A percentile compares a stretch with the other conserved stretches of the same genome.
Conservation (phyloP, 352 stramenopile species). For the Albugo candida region DNA sequence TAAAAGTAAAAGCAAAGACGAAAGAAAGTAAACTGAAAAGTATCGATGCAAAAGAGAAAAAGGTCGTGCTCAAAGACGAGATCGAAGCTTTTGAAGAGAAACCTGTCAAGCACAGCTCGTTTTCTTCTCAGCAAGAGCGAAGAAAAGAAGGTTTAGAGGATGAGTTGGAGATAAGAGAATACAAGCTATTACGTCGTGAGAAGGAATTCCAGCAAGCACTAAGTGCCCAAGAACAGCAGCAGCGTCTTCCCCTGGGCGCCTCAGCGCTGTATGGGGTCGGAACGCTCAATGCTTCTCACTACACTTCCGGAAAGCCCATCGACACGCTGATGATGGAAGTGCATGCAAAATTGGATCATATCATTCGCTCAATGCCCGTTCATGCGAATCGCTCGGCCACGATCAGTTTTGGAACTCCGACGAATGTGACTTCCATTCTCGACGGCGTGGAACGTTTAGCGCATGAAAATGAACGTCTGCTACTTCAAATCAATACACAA, state of each 20-base stretch:
- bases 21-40: slow-evolving; percentile 15
- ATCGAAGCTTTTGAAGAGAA: background rate
- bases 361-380: slow-evolving; percentile 37
- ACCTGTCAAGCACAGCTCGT: no score
- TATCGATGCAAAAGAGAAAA: slow-evolving; percentile 1
- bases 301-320: slow-evolving; percentile 14
- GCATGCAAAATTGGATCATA: slow-evolving; percentile 55
- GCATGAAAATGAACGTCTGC: slow-evolving; percentile 45
- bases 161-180: slow-evolving; percentile 36
- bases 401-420: slow-evolving; percentile 3
- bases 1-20: slow-evolving; percentile 46
- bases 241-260: no score
- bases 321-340: slow-evolving; percentile 35
- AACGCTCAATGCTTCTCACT: no score
- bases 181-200: slow-evolving; percentile 26
- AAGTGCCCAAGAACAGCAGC: slow-evolving; percentile 19
- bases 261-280: slow-evolving; percentile 4
- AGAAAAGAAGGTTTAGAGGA: slow-evolving; percentile 18
- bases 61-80: background rate
- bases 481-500: slow-evolving; percentile 60
- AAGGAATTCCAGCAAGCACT: slow-evolving; percentile 29
- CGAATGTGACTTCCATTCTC: slow-evolving; percentile 24
- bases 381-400: background rate
- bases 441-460: slow-evolving; percentile 53
- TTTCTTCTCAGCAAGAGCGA: slow-evolving; percentile 4